Conservation (phyloP, 1,139 yeast genomes). For the Candida mesenterica region DNA sequence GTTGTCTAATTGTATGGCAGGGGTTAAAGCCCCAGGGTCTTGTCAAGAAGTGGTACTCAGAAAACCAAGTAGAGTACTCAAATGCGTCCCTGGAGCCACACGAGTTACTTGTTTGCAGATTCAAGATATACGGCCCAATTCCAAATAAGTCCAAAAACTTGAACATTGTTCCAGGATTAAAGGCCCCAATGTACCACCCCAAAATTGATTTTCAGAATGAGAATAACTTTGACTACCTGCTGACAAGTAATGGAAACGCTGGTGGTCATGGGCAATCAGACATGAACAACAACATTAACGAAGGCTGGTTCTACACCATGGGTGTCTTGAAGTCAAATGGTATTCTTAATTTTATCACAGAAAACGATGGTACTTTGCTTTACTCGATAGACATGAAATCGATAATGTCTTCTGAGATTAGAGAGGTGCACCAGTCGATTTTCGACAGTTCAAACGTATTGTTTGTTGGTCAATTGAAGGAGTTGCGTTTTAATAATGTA, state of each 20-base stretch:
- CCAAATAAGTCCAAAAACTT: slow-evolving; percentile 45
- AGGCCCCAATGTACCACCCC: slow-evolving; percentile 45
- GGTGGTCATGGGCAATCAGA: slow-evolving; percentile 3
- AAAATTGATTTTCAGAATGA: slow-evolving; percentile 13
- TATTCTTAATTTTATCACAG: slow-evolving; percentile 57
- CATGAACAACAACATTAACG: slow-evolving; percentile 29
- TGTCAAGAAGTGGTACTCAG: slow-evolving; percentile 54
- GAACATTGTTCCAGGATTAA: slow-evolving; percentile 36
- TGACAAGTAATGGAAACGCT: slow-evolving; percentile 2
- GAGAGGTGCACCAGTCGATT: slow-evolving; percentile 67
- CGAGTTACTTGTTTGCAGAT: slow-evolving; percentile 59
- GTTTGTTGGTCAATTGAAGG: slow-evolving; percentile 56
- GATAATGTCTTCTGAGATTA: slow-evolving; percentile 62
- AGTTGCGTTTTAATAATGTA: slow-evolving; percentile 46
- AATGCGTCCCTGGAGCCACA: slow-evolving; percentile 29
- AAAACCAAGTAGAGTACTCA: slow-evolving; percentile 34
- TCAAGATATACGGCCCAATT: slow-evolving; percentile 62
- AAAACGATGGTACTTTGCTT: slow-evolving; percentile 64
- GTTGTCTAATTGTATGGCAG: slow-evolving; percentile 63
- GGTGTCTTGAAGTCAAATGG: slow-evolving; percentile 74
- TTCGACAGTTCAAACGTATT: slow-evolving; percentile 59
- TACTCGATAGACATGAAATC: slow-evolving; percentile 59
- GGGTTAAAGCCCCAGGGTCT: slow-evolving; percentile 56
- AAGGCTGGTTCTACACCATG: slow-evolving; percentile 76
- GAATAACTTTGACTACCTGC: slow-evolving; percentile 4